Conservation (phyloP, 192 early-diverging fungal genomes). For the Coemansia sp. region DNA sequence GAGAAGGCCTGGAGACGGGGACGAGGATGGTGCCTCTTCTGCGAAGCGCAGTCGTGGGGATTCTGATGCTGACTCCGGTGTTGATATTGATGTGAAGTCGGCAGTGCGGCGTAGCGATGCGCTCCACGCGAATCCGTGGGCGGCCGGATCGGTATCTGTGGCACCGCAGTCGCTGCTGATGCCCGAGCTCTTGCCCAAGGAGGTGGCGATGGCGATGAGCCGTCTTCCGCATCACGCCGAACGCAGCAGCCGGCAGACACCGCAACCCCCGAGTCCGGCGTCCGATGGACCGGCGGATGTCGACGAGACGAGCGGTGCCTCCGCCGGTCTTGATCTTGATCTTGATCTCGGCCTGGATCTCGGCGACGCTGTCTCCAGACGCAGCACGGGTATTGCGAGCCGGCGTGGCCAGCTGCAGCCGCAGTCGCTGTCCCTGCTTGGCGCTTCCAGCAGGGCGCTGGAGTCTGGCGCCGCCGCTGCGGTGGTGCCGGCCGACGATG, state of each 20-base stretch:
- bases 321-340: slow-evolving; percentile 37
- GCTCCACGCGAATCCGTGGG: neutral
- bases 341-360: slow-evolving; percentile 32
- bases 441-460: neutral
- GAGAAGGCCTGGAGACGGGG: neutral
- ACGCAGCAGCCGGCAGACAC: neutral
- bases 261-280: neutral
- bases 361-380: slow-evolving; percentile 31
- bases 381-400: neutral
- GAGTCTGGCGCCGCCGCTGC: neutral
- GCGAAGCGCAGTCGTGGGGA: too few species aligned
- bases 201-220: slow-evolving; percentile 13
- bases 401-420: neutral
- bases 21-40: neutral
- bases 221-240: neutral
- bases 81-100: neutral
- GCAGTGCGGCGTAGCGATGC: neutral
- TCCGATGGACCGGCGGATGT: neutral
- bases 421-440: neutral
- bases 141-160: slow-evolving; percentile 17
- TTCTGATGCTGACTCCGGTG: neutral
- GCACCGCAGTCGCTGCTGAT: slow-evolving; percentile 46
- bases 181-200: slow-evolving; percentile 43
- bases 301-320: neutral
- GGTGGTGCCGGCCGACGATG: neutral